phyloP scores from a whole-genome alignment of 805 yeast species.

The Myxozyma monticola region DNA sequence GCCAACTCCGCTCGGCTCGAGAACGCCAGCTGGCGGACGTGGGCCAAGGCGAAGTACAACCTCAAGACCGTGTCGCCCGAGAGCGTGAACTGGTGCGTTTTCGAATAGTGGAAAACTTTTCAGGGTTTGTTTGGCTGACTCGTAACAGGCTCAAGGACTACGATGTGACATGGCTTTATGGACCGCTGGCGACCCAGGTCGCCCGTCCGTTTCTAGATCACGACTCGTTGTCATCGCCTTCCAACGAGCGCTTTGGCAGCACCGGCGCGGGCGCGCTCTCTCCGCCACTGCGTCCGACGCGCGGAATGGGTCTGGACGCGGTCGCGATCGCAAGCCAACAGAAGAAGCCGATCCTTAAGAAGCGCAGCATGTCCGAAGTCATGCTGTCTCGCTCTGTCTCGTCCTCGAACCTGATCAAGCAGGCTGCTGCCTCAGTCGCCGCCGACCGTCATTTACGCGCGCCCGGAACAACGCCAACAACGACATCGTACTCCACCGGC shows the following conservation, averaged over 20 bases:
- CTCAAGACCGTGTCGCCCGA: conserved; percentile 83
- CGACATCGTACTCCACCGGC: conserved; percentile 18
- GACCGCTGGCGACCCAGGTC: conserved; percentile 56
- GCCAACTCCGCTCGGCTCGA: conserved; percentile 79
- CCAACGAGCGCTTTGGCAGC: conserved; percentile 9
- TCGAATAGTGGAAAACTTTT: no score
- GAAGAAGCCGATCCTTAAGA: conserved; percentile 83
- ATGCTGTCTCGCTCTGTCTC: conserved; percentile 48
- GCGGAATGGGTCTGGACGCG: background rate
- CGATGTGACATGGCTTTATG: conserved; percentile 97
- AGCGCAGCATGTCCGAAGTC: conserved; percentile 79
- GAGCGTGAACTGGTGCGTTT: conserved; percentile 72
- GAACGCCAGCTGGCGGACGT: conserved; percentile 91
- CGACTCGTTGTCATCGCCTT: conserved; percentile 1
- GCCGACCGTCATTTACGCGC: conserved; percentile 27
- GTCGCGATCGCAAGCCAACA: background rate
- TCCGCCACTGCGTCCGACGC: conserved; percentile 19
- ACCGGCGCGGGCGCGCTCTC: conserved; percentile 15
- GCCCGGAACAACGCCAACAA: conserved; percentile 28
- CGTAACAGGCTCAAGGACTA: conserved; percentile 81
- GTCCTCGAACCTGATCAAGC: conserved; percentile 28
- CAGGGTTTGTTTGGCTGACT: no score
- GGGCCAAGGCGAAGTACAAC: conserved; percentile 77
- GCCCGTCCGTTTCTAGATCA: conserved; percentile 15
- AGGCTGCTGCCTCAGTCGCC: conserved; percentile 28